A percentile compares a stretch with the other conserved stretches of the same genome.
These are phyloP conservation scores for Exophiala sideris DNA, from an alignment of 2,329 filamentous ascomycete species.

Conservation along the genomic window DNA sequence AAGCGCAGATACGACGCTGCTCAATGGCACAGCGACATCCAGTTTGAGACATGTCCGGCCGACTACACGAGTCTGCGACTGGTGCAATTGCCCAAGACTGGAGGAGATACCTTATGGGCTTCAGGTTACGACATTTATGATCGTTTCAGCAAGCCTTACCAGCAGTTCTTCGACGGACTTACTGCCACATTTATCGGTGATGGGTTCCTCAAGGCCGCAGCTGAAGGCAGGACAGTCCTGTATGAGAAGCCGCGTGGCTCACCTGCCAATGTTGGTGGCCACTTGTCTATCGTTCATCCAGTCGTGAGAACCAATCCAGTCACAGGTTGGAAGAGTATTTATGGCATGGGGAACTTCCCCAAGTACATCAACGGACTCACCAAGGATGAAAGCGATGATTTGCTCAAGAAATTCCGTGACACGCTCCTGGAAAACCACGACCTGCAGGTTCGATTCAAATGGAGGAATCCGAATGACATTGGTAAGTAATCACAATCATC, in stretches of 20 bases:
- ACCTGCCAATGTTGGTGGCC: slow-evolving; percentile 53
- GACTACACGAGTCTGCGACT: slow-evolving; percentile 63
- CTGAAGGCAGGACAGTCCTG: slow-evolving; percentile 19
- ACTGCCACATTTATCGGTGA: slow-evolving; percentile 55
- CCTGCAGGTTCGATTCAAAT: slow-evolving; percentile 49
- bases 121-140: slow-evolving; percentile 67
- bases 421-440: slow-evolving; percentile 50
- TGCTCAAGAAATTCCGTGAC: slow-evolving; percentile 43
- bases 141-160: slow-evolving; percentile 51
- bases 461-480: slow-evolving; percentile 49
- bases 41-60: slow-evolving; percentile 61
- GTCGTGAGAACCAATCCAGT: slow-evolving; percentile 62
- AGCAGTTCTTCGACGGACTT: slow-evolving; percentile 57
- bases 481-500: slow-evolving; percentile 28
- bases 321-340: slow-evolving; percentile 61
- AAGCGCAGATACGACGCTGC: slow-evolving; percentile 42
- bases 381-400: slow-evolving; percentile 40
- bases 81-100: slow-evolving; percentile 54
- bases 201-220: slow-evolving; percentile 49
- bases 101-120: slow-evolving; percentile 63
- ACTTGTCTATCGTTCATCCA: slow-evolving; percentile 52
- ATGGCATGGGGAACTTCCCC: slow-evolving; percentile 42
- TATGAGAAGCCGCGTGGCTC: slow-evolving; percentile 50
- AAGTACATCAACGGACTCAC: slow-evolving; percentile 45
- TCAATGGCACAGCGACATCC: slow-evolving; percentile 59